Base-by-base conservation (phyloP, 2,329 filamentous ascomycete species). In the Grosmannia clavigera region DNA sequence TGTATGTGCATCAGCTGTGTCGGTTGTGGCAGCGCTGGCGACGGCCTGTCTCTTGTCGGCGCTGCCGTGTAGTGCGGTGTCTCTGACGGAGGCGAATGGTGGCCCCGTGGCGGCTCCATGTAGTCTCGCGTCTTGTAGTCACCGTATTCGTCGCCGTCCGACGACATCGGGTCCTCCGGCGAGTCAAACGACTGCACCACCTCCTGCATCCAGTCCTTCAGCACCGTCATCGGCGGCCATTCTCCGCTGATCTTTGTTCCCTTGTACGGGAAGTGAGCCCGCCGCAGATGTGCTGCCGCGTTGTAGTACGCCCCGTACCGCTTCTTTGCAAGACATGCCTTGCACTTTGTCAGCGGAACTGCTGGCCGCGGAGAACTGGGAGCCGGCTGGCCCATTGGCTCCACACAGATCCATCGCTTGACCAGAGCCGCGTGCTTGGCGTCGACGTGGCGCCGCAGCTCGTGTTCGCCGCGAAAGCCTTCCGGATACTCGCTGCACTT, bases 301-400 rank as follows among this genome's bases (percentile, higher is more conserved):
- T 97, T 96, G 74, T 97, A 96, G 74, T 96, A 94, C 12, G 89
- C 90, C 3, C 88, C 88, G 67, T 97, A 97, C 61, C 82, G 81
- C 76, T 96, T 96, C 61, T 81, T 76, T 50, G 81, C 80, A 53
- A 81, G 80, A 71, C 92, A 97, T 55, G 88, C 83, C 73, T 95
- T 95, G 81, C 92, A 96, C 66, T 87, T 80, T 22, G 75, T 74
- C 11, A 83, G 70, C 0, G 80, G 76, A 59, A 82, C 75, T 3
- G 77, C 70, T 2, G 80, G 81, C 60, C 76, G 76, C 0, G 76
- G 75, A 61, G 74, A 65, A 65, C 68, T 65, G 11, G 51, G 27
- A 48, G 71, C 62, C 52, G 70, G 65, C 55, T 70, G 64, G 48
- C 64, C 71, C 19, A 14, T 5, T 12, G 75, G 82, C 63, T 84